Percentiles rank a stretch among this genome's conserved stretches.
These are phyloP conservation scores for Aureobasidium zeae DNA, from an alignment of 2,329 filamentous ascomycete genomes.

Conservation along the genomic window DNA sequence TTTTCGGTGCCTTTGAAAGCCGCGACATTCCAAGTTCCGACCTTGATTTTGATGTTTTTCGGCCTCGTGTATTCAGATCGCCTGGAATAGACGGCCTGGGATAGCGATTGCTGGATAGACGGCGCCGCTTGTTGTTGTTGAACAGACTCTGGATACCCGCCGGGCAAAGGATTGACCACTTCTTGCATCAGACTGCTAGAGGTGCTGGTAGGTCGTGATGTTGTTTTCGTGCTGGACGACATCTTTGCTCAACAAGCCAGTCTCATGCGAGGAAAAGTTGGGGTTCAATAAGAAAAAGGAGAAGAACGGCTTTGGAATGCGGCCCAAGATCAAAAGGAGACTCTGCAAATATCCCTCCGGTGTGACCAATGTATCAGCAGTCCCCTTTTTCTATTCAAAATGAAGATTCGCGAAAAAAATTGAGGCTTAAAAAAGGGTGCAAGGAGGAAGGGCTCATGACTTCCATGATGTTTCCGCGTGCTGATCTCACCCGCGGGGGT, in stretches of 20 bases:
- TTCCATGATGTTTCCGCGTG: not conserved
- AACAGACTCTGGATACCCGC: conserved; percentile 35
- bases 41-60: conserved; percentile 57
- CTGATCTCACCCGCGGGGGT: conserved; percentile 4
- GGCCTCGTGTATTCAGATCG: conserved; percentile 69
- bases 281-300: too few species aligned
- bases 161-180: conserved; percentile 31
- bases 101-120: conserved; percentile 40
- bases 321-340: too few species aligned
- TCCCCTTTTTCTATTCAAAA: not conserved
- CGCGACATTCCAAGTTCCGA: conserved; percentile 94
- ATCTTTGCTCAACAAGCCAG: not conserved
- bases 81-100: conserved; percentile 58
- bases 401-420: not conserved
- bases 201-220: conserved; percentile 13
- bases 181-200: conserved; percentile 33
- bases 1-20: conserved; percentile 75
- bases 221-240: conserved; percentile 15
- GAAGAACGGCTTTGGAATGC: not conserved
- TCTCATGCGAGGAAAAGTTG: not conserved
- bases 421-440: too few species aligned
- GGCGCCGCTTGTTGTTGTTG: conserved; percentile 17
- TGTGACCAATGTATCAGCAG: not conserved
- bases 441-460: too few species aligned
- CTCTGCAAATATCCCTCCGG: too few species aligned